Percentiles rank a stretch among this genome's conserved stretches.
These are phyloP conservation scores for Stagonosporopsis rhizophila DNA, from an alignment of 2,329 filamentous ascomycete species.

Conservation along the genomic window DNA sequence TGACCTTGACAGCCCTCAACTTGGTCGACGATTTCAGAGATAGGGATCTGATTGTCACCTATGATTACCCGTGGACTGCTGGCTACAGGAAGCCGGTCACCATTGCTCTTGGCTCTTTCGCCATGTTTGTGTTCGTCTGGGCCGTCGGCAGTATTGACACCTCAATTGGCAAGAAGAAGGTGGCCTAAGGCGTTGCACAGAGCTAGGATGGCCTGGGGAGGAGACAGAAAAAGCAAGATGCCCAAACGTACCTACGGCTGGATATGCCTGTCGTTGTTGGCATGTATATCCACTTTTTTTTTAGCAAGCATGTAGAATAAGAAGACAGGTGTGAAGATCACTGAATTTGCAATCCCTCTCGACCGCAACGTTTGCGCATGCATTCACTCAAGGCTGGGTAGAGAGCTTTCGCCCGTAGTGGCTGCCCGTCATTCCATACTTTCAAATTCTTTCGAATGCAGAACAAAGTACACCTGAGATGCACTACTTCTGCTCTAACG, in stretches of 20 bases:
- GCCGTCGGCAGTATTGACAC: constrained; percentile 79
- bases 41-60: constrained; percentile 82
- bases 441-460: not conserved
- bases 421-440: not conserved
- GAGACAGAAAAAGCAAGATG: not conserved
- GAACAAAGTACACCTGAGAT: not conserved
- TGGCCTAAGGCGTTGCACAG: constrained; percentile 24
- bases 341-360: not conserved
- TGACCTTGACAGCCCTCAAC: constrained; percentile 82
- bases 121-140: constrained; percentile 79
- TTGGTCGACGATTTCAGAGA: constrained; percentile 90
- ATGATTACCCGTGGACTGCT: constrained; percentile 79
- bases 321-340: not conserved
- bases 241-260: not conserved
- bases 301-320: constrained; percentile 32
- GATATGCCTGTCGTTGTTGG: constrained; percentile 3
- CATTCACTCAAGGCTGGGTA: not conserved
- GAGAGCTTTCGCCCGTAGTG: not conserved
- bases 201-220: not conserved
- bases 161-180: constrained; percentile 72
- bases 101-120: constrained; percentile 74
- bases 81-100: constrained; percentile 86
- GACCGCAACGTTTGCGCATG: not conserved
- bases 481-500: constrained; percentile 37
- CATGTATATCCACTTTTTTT: constrained; percentile 18